Percentiles rank a stretch among this genome's conserved stretches.
These are phyloP conservation scores for Tylopilus plumbeoviolaceoides DNA, from an alignment of 768 basidiomycete genomes.

Conservation along the genomic window DNA sequence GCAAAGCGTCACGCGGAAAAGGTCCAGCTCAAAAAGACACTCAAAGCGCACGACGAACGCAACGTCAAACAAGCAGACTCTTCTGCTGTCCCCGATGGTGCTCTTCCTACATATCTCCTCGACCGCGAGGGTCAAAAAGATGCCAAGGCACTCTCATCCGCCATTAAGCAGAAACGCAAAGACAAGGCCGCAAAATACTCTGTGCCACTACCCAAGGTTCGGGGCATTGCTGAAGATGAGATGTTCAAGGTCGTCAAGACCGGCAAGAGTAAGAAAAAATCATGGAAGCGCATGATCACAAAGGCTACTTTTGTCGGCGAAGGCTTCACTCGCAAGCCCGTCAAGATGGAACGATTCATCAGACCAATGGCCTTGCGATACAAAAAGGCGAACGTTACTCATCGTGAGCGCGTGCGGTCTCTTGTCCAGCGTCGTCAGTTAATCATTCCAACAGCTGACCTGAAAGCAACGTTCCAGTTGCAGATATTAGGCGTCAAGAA, in stretches of 20 bases:
- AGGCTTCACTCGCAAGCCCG: conserved; percentile 96
- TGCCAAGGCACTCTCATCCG: conserved; percentile 91
- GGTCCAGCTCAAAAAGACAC: conserved; percentile 98
- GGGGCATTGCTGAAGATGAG: conserved; percentile 98
- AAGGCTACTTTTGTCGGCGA: conserved; percentile 99
- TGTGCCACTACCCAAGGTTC: conserved; percentile 93
- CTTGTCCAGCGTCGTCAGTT: background rate
- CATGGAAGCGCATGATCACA: conserved; percentile 99
- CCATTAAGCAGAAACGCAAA: conserved; percentile 98
- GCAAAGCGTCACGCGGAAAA: conserved; percentile 96
- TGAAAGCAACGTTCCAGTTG: conserved; percentile 98
- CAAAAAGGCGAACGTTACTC: conserved; percentile 98
- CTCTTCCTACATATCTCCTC: conserved; percentile 91
- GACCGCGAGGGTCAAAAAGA: conserved; percentile 98
- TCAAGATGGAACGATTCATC: conserved; percentile 98
- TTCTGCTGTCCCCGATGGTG: conserved; percentile 79
- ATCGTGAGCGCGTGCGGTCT: conserved; percentile 58
- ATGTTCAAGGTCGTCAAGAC: conserved; percentile 99
- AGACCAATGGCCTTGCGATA: conserved; percentile 96
- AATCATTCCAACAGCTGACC: conserved; percentile 58
- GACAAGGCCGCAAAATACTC: conserved; percentile 99
- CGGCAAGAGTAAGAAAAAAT: conserved; percentile 92
- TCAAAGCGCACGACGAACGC: conserved; percentile 98
- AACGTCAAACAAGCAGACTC: conserved; percentile 94
- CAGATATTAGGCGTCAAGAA: conserved; percentile 98